phyloP scores from a whole-genome alignment of 1,284 basidiomycete species.

The Sanghuangporus weigelae region DNA sequence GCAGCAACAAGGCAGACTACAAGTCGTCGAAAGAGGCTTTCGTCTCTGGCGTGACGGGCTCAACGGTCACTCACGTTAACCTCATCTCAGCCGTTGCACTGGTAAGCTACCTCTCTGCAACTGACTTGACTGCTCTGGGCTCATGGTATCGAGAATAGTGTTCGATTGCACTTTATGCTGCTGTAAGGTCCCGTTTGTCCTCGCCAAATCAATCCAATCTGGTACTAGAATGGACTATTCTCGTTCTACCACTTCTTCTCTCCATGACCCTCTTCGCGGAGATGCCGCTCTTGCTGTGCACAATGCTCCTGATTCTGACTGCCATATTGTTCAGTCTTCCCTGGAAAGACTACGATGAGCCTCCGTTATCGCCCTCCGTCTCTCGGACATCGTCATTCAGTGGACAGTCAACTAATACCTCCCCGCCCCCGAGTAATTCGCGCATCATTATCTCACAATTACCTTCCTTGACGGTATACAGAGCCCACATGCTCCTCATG shows the following conservation, averaged over 20 bases:
- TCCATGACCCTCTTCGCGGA: constrained; percentile 74
- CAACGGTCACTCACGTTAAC: constrained; percentile 73
- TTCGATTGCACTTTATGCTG: constrained; percentile 66
- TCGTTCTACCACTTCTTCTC: constrained; percentile 74
- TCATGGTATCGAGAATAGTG: constrained; percentile 39
- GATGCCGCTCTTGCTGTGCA: constrained; percentile 48
- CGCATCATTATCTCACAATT: constrained; percentile 35
- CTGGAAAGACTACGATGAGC: constrained; percentile 5
- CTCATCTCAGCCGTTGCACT: constrained; percentile 65
- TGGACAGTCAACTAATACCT: constrained; percentile 9
- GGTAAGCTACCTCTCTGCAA: constrained; percentile 42
- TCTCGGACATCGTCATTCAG: constrained; percentile 22
- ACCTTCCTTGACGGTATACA: constrained; percentile 81
- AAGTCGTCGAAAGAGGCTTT: constrained; percentile 86
- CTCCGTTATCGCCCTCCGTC: constrained; percentile 13
- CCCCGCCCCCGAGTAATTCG: constrained; percentile 3
- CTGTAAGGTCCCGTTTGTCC: constrained; percentile 45
- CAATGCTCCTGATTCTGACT: constrained; percentile 40
- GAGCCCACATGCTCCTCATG: constrained; percentile 94
- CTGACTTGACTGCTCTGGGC: background rate
- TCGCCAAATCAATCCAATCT: constrained; percentile 35
- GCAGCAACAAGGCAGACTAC: constrained; percentile 43
- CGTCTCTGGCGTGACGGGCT: constrained; percentile 77
- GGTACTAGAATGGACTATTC: constrained; percentile 54
- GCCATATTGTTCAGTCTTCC: constrained; percentile 1